Evolutionary conservation across 208 protist species (phyloP).

Genomic region (Acanthamoeba quina): DNA sequence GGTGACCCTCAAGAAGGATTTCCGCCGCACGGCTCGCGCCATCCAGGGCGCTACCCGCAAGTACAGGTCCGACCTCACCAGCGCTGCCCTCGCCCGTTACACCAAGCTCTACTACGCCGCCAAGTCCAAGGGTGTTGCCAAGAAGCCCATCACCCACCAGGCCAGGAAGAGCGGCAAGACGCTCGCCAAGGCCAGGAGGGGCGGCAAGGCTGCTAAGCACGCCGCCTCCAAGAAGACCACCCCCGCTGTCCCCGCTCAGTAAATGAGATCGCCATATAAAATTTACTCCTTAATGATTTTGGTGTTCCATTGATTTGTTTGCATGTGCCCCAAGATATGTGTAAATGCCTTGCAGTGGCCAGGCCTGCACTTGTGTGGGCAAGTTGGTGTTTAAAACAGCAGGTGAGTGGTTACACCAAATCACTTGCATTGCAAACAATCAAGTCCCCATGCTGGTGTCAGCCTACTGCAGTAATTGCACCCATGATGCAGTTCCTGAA

Average conservation of each 20-base stretch:
- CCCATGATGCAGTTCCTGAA: too few species aligned
- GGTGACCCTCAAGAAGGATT: constrained; percentile 59
- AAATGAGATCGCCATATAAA: neutral
- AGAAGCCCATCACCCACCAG: constrained; percentile 9
- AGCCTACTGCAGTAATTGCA: too few species aligned
- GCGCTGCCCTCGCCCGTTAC: constrained; percentile 72
- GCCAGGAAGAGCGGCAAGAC: constrained; percentile 2
- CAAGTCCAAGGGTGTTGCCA: constrained; percentile 38
- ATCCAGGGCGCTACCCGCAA: constrained; percentile 2
- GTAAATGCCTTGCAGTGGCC: too few species aligned
- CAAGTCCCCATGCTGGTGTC: too few species aligned
- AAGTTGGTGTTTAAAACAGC: too few species aligned
- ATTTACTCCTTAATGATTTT: neutral
- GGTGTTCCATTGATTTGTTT: neutral
- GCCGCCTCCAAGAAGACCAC: neutral
- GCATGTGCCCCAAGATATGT: too few species aligned
- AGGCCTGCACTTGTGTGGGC: too few species aligned
- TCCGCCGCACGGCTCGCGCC: constrained; percentile 53
- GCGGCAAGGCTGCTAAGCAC: neutral
- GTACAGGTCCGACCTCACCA: constrained; percentile 75
- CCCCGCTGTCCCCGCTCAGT: neutral
- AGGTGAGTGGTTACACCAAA: too few species aligned
- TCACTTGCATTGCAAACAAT: too few species aligned
- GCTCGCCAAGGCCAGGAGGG: constrained; percentile 7
- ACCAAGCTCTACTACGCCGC: constrained; percentile 41